These are phyloP conservation scores for Piloderma croceum DNA, from an alignment of 768 basidiomycete genomes.

Conservation along the genomic window DNA sequence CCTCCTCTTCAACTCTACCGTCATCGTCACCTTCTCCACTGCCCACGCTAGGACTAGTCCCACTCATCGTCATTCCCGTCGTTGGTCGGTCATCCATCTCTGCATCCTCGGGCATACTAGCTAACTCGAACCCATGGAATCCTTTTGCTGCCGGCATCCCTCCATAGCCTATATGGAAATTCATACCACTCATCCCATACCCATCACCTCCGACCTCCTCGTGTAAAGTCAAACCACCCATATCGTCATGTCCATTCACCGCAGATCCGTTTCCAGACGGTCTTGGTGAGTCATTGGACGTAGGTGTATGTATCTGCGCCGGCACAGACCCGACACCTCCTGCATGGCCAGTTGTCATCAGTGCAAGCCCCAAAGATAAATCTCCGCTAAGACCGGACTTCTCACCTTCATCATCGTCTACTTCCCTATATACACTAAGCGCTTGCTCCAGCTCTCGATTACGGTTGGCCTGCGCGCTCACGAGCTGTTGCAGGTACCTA, in stretches of 20 bases:
- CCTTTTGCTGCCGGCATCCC: conserved; percentile 5
- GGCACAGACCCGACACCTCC: conserved; percentile 19
- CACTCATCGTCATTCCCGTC: neutral
- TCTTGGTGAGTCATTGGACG: conserved; percentile 1
- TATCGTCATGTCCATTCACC: conserved; percentile 11
- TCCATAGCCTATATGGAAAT: neutral
- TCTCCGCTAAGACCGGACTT: conserved; percentile 1
- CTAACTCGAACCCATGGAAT: conserved; percentile 9
- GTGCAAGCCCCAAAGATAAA: neutral
- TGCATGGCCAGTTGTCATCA: conserved; percentile 29
- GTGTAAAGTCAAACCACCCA: conserved; percentile 21
- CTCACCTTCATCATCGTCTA: neutral
- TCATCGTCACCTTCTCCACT: neutral
- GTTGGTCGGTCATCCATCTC: conserved; percentile 5
- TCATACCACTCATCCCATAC: too few relatives aligned
- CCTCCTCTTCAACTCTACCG: conserved; percentile 10
- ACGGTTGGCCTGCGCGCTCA: conserved; percentile 69
- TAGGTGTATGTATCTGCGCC: conserved; percentile 8
- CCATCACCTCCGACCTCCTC: conserved; percentile 16
- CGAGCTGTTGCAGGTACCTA: conserved; percentile 79
- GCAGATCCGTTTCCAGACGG: neutral
- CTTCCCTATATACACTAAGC: conserved; percentile 45
- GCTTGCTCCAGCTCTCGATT: conserved; percentile 77
- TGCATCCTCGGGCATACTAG: conserved; percentile 16
- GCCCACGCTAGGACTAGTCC: neutral